Base-by-base conservation (phyloP, 73 alveolate genomes). In the Paramecium primaurelia region DNA sequence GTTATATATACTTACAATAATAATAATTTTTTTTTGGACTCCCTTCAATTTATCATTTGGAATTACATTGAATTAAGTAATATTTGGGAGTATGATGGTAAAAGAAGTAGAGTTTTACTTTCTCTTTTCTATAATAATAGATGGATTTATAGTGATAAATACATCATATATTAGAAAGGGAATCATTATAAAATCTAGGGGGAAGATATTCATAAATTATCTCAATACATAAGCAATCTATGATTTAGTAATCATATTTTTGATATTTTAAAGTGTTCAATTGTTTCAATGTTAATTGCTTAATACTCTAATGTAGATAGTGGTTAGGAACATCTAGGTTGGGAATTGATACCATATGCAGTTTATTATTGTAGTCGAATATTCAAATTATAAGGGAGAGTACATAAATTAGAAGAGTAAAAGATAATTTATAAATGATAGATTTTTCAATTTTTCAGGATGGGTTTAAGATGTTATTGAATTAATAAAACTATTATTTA, bases 111-210 rank as follows among this genome's bases (percentile, higher is more conserved):
- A 80, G n/a, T 47, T 32, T 26, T 80, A 80, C 58, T 80, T 80
- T 14, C 71, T 80, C 44, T 45, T 80, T 9, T 80, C 91, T 3
- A 80, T 80, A 25, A 42, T 95, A n/a, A 6, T 93, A n/a, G 98
- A 96, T 73, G 73, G 90, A 20, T 86, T 83, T 25, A 40, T 96
- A 12, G 59, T 94, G 25, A 89, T 93, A 71, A 93, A 93, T 86
- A 95, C 97, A 22, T 96, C 97, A n/a, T 96, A 94, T 49, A 95
- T 95, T 34, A 86, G 92, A 40, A 95, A 95, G 14, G 98, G 98
- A 44, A 49, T 86, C 3, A 45, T 94, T 1, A 92, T 95, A 0
- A 93, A 75, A 92, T 59, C 92, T 26, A 77, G 98, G n/a, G 75
- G 95, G 7, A 89, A 85, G 37, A 95, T 96, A 32, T 58, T 95